Percentiles rank a stretch among this genome's conserved stretches.
Evolutionary conservation across 768 basidiomycete genomes (phyloP).

Genomic region (Candolleomyces eurysporus): DNA sequence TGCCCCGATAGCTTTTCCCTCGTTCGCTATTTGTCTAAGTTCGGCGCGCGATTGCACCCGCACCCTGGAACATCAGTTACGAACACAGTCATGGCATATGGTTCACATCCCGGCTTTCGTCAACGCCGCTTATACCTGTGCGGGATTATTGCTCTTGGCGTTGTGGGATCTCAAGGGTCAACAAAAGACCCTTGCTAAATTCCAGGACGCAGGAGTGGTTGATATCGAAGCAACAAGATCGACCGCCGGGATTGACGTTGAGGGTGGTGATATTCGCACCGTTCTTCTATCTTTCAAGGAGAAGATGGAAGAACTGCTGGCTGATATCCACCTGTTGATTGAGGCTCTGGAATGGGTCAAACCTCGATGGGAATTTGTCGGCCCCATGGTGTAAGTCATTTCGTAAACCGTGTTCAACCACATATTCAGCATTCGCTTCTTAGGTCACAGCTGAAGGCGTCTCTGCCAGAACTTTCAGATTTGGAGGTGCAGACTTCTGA

Average conservation of each 20-base stretch:
- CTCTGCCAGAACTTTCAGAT: slow-evolving; percentile 9
- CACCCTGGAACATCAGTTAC: slow-evolving; percentile 54
- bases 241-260: slow-evolving; percentile 20
- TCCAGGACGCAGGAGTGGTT: slow-evolving; percentile 15
- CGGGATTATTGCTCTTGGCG: slow-evolving; percentile 51
- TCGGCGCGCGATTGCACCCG: slow-evolving; percentile 59
- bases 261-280: neutral
- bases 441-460: slow-evolving; percentile 7
- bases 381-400: slow-evolving; percentile 30
- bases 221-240: slow-evolving; percentile 28
- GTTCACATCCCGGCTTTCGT: slow-evolving; percentile 41
- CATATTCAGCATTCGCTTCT: neutral
- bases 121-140: slow-evolving; percentile 46
- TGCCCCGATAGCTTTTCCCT: slow-evolving; percentile 28
- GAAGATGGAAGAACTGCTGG: slow-evolving; percentile 27
- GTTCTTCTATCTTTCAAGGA: slow-evolving; percentile 2
- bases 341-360: slow-evolving; percentile 37
- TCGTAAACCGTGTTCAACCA: neutral
- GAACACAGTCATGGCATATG: slow-evolving; percentile 31
- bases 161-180: slow-evolving; percentile 58
- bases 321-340: slow-evolving; percentile 41
- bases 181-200: slow-evolving; percentile 30
- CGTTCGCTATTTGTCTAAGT: slow-evolving; percentile 19
- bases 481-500: neutral
- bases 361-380: slow-evolving; percentile 33